Percentiles rank a stretch among this genome's conserved stretches.
phyloP scores from a whole-genome alignment of 768 basidiomycete genomes.

The Mrakia frigida region DNA sequence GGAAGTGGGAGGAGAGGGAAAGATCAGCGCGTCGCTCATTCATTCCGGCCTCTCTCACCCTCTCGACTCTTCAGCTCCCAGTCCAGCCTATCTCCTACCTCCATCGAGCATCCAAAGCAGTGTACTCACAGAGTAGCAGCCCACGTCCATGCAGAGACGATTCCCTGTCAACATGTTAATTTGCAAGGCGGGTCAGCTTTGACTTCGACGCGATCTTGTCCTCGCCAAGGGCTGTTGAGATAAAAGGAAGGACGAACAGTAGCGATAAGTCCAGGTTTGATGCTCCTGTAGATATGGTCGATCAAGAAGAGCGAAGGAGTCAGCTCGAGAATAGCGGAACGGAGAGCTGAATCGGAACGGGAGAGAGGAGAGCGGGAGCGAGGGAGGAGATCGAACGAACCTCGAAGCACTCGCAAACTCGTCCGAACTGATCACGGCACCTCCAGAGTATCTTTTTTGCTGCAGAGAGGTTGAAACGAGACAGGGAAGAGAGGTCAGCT shows the following conservation, averaged over 20 bases:
- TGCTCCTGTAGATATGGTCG: slow-evolving; percentile 44
- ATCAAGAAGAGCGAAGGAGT: slow-evolving; percentile 41
- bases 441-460: slow-evolving; percentile 22
- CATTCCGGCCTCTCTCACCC: no score
- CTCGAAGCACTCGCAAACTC: slow-evolving; percentile 45
- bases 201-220: no score
- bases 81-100: no score
- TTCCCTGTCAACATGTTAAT: slow-evolving; percentile 7
- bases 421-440: slow-evolving; percentile 49
- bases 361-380: background rate
- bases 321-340: slow-evolving; percentile 53
- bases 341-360: slow-evolving; percentile 6
- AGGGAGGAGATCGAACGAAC: background rate
- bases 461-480: background rate
- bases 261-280: slow-evolving; percentile 88
- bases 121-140: slow-evolving; percentile 41
- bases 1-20: no score
- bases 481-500: background rate
- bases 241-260: slow-evolving; percentile 42
- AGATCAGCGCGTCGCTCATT: no score
- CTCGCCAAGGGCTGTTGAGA: no score
- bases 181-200: no score
- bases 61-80: no score
- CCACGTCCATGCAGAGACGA: slow-evolving; percentile 68
- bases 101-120: no score